Evolutionary conservation across 805 yeast species (phyloP), one percentile per base, ranked within the genome.

Genomic region (Saturnispora hagleri): DNA sequence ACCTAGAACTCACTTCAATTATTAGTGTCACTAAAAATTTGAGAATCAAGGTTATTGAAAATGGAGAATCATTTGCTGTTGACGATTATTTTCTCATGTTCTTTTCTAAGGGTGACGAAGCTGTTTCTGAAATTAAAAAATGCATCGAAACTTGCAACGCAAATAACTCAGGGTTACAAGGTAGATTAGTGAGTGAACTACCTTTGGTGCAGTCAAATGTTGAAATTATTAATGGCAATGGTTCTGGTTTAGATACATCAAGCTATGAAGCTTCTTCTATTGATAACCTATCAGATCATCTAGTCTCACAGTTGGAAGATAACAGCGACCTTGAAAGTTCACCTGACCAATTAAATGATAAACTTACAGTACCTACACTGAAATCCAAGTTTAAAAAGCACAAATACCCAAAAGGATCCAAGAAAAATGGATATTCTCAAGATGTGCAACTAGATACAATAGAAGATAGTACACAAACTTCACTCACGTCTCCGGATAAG

Each of bases 41-140:
- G 35, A 70, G 79, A 45, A 59, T 88, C n/a, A 76, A 79, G 50
- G 87, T 83, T 2, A 63, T 81, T 44, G 87, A 82, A 57, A 73
- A 74, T 48, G 68, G 72, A 6, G 73, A 73, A 1, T 67, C 79
- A 1, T 79, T 66, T 61, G 81, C 81, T 0, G 60, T 81, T n/a
- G 89, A 86, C 60, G 87, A 82, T 47, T 79, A 82, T 55, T 79
- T 79, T 55, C 76, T 89, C 57, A 75, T 87, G 63, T 84, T 87
- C 54, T 82, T 87, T 62, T 69, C 73, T 20, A 65, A 68, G 9
- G 83, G 82, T 1, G 70, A 70, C 10, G 68, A 66, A 8, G 77
- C 76, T 2, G 67, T 69, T 3, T 54, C 62, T 4, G 67, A 68
- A 2, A 70, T 82, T 47, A 69, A 70, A 47, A 61, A 69, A 2